Conservation (phyloP, 2,329 filamentous ascomycete species). For the Xylariaceae sp. region DNA sequence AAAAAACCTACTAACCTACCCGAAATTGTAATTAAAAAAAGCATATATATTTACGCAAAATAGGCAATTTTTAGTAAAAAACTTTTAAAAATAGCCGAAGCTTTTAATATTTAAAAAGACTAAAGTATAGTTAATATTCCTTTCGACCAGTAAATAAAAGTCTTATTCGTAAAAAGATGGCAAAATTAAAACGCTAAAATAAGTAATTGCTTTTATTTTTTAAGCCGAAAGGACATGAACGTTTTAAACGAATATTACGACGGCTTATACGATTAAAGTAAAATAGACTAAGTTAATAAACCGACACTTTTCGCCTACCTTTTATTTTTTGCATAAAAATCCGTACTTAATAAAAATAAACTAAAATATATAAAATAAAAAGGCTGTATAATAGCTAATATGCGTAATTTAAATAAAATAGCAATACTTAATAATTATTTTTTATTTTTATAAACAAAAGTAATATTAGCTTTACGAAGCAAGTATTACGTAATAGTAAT, state of each 20-base stretch:
- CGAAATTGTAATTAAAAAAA: neutral
- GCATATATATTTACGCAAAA: neutral
- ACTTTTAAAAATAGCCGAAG: neutral
- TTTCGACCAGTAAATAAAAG: neutral
- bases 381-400: neutral
- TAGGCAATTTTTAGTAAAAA: neutral
- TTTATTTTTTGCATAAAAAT: neutral
- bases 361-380: no score
- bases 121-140: no score
- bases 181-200: neutral
- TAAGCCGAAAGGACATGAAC: neutral
- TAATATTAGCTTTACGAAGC: no score
- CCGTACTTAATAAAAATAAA: neutral
- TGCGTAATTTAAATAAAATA: neutral
- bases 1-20: neutral
- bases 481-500: no score
- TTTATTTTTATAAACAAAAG: neutral
- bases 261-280: neutral
- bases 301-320: neutral
- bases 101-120: neutral
- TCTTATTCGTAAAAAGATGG: neutral
- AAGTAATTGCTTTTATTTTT: neutral
- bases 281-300: neutral
- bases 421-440: neutral
- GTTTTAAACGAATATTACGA: neutral